phyloP scores from a whole-genome alignment of 2,329 filamentous ascomycete species.

The Aureobasidium sp. region DNA sequence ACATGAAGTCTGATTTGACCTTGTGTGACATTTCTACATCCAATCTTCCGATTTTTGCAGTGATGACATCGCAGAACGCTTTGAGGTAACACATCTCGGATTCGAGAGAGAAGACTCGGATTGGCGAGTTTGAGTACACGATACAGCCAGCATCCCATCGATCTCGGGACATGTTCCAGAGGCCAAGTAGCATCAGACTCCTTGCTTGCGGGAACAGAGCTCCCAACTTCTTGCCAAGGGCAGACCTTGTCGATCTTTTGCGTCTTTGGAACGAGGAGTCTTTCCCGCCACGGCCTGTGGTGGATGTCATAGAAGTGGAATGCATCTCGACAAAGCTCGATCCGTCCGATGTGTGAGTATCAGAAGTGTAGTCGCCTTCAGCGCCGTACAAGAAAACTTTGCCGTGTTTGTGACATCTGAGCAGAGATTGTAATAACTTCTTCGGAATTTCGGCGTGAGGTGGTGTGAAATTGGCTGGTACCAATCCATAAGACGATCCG shows the following conservation, averaged over 20 bases:
- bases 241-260: conserved; percentile 2
- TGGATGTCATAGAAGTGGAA: background rate
- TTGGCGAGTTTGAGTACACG: conserved; percentile 40
- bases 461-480: conserved; percentile 1
- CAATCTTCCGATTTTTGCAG: conserved; percentile 35
- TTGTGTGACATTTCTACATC: conserved; percentile 37
- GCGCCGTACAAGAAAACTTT: conserved; percentile 31
- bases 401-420: conserved; percentile 29
- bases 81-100: conserved; percentile 36
- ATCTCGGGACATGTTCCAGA: conserved; percentile 43
- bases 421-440: conserved; percentile 19
- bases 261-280: background rate
- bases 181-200: conserved; percentile 44
- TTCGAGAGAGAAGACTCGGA: conserved; percentile 36
- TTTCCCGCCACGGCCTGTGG: background rate
- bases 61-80: conserved; percentile 38
- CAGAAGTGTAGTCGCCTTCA: conserved; percentile 18
- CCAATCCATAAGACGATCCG: conserved; percentile 3
- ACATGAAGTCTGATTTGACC: conserved; percentile 47
- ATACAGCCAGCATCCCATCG: conserved; percentile 39
- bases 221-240: conserved; percentile 7
- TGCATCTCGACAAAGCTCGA: background rate
- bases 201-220: conserved; percentile 35
- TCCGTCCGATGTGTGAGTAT: conserved; percentile 6
- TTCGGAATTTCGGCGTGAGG: conserved; percentile 1